These are phyloP conservation scores for Pistacia atlantica DNA, from an alignment of 345 rosid genomes.

Conservation along the genomic window DNA sequence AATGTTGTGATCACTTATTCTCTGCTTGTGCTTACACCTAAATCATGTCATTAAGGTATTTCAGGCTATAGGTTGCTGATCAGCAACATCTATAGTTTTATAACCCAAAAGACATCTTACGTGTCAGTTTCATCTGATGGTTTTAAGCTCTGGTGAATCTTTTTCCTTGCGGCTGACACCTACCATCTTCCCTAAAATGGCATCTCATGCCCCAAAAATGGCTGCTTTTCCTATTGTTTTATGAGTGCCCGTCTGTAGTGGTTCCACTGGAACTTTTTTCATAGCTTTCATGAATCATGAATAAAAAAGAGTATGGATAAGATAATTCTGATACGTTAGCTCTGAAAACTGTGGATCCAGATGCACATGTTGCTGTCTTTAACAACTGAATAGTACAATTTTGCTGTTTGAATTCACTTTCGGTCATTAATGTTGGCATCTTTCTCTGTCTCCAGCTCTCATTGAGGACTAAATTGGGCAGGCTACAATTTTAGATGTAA, in stretches of 20 bases:
- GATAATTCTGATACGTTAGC: not conserved
- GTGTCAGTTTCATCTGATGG: slow-evolving; percentile 3
- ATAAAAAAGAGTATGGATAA: not conserved
- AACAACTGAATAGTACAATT: not conserved
- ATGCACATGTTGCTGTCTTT: not conserved
- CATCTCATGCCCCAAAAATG: not conserved
- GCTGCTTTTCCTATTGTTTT: not conserved
- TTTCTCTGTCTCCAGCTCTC: too few relatives aligned
- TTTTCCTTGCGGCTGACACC: slow-evolving; percentile 6
- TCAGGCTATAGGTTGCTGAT: not conserved
- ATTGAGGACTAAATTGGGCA: too few relatives aligned
- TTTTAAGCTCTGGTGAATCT: slow-evolving; percentile 2
- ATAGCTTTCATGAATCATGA: not conserved
- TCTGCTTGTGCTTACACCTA: not conserved
- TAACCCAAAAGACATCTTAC: not conserved
- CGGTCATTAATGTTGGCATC: too few relatives aligned
- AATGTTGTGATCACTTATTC: slow-evolving; percentile 11
- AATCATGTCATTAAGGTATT: not conserved
- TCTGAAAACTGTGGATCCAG: not conserved
- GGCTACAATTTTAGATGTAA: too few relatives aligned
- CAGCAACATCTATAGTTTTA: not conserved
- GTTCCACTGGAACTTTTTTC: not conserved
- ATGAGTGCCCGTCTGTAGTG: not conserved
- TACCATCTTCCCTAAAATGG: not conserved
- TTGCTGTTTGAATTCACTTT: not conserved